Evolutionary conservation across 805 yeast species (phyloP), one percentile per base, ranked within the genome.

Genomic region (Starmerella geochares): DNA sequence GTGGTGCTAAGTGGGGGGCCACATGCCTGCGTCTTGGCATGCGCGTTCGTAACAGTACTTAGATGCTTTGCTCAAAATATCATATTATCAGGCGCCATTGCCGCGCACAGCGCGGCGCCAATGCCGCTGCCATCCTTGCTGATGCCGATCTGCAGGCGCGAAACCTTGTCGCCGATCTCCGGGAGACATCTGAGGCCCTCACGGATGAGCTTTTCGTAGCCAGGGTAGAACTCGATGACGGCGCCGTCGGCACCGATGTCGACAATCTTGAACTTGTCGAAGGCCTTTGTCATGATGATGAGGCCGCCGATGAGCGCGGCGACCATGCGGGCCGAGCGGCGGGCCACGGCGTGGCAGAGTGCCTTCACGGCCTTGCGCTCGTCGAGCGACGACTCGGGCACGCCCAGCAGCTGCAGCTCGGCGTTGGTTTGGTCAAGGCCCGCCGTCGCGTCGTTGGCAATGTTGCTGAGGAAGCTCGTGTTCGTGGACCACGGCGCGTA

Each of bases 201-300:
- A 62, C 90, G 77, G 55, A 90, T 70, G 75, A 78, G 77, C 11
- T 81, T 76, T 68, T 82, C 80, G 69, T 83, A 90, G 23, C 90
- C 88, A 16, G 98, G 98, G 66, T 88, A 92, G 63, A 78, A 83
- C 67, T 90, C 95, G 45, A 90, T 82, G 49, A 90, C 92, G 2
- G 95, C 81, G 32, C 98, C 98, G 66, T 90, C 97, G 53, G 88
- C 88, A 52, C 96, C 97, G 57, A 92, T 78, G 65, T 90, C 97
- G 46, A 90, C 86, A 53, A 76, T 78, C 59, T 82, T 84, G 58
- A 70, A 73, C 48, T 74, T 78, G 41, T 76, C 74, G 46, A 87
- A 76, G 14, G 90, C 82, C 46, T 72, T 74, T 1, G 88, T 81
- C 66, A 78, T 78, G 47, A 73, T 68, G 47, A 81, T 64, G 50